phyloP scores from a whole-genome alignment of 2,329 filamentous ascomycete species.

The Ophiocordyceps camponoti-floridani region DNA sequence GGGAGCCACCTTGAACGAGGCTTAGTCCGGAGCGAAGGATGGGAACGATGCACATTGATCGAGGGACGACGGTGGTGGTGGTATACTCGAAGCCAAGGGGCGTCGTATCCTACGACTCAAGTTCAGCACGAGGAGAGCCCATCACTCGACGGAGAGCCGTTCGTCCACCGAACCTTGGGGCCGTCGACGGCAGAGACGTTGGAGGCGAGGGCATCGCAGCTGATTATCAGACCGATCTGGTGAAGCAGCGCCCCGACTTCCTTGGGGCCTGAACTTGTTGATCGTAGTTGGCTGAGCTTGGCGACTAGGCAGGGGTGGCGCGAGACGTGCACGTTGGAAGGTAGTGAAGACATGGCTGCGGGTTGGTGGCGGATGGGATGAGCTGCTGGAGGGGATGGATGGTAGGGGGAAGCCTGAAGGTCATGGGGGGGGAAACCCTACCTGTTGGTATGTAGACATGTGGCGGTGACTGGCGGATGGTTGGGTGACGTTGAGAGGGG shows the following conservation, averaged over 20 bases:
- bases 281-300: slow-evolving; percentile 82
- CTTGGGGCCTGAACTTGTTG: slow-evolving; percentile 45
- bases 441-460: too few relatives aligned
- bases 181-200: slow-evolving; percentile 38
- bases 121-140: neutral
- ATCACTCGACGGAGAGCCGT: neutral
- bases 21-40: slow-evolving; percentile 83
- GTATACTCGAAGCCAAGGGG: slow-evolving; percentile 64
- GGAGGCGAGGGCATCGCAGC: slow-evolving; percentile 58
- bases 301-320: slow-evolving; percentile 69
- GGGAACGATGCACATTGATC: slow-evolving; percentile 63
- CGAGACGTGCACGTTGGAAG: slow-evolving; percentile 57
- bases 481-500: too few relatives aligned
- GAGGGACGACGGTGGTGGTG: slow-evolving; percentile 42
- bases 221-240: slow-evolving; percentile 71
- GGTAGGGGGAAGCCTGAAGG: neutral
- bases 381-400: too few relatives aligned
- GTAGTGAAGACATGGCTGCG: slow-evolving; percentile 22
- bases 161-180: slow-evolving; percentile 35
- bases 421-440: neutral
- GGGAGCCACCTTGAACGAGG: slow-evolving; percentile 67
- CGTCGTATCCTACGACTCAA: slow-evolving; percentile 47
- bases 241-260: slow-evolving; percentile 72
- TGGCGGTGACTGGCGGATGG: too few relatives aligned
- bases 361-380: neutral